Evolutionary conservation across 108 stramenopile species (phyloP).

Genomic region (Stephanodiscus triporus): DNA sequence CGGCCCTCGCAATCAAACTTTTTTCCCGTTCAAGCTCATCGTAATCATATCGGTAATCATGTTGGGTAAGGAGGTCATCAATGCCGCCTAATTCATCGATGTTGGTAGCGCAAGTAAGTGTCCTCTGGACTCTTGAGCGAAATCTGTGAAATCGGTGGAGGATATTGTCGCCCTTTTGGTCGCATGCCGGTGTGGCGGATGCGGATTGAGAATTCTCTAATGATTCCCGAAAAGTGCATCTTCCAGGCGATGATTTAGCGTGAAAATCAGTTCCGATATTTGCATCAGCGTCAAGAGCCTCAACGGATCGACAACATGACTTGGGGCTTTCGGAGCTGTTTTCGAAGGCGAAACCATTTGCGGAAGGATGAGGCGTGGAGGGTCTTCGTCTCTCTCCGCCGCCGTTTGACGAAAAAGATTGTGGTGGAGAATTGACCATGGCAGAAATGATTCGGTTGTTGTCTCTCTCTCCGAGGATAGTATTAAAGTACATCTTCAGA

Average conservation of each 20-base stretch:
- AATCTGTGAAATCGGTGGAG: constrained; percentile 7
- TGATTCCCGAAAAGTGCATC: constrained; percentile 13
- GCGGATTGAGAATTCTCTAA: not conserved
- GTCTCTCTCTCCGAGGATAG: too few relatives aligned
- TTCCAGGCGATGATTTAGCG: not conserved
- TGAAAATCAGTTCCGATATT: not conserved
- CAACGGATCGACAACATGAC: not conserved
- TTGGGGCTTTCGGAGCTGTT: not conserved
- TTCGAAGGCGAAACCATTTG: constrained; percentile 4
- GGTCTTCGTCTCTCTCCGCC: constrained; percentile 1
- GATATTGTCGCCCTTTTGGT: not conserved
- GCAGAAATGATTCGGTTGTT: too few relatives aligned
- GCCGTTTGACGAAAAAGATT: too few relatives aligned
- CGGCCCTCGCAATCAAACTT: constrained; percentile 22
- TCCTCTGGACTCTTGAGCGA: constrained; percentile 24
- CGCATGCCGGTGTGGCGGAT: not conserved
- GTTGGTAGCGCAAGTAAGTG: constrained; percentile 14
- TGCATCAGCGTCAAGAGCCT: not conserved
- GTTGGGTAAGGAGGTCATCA: constrained; percentile 1
- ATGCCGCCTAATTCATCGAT: not conserved
- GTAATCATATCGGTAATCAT: not conserved
- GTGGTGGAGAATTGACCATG: too few relatives aligned
- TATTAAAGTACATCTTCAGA: too few relatives aligned
- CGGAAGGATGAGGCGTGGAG: constrained; percentile 18
- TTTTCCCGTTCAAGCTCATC: constrained; percentile 11